Evolutionary conservation across 2,329 filamentous ascomycete genomes (phyloP).

Genomic region (Xylariaceae sp.): DNA sequence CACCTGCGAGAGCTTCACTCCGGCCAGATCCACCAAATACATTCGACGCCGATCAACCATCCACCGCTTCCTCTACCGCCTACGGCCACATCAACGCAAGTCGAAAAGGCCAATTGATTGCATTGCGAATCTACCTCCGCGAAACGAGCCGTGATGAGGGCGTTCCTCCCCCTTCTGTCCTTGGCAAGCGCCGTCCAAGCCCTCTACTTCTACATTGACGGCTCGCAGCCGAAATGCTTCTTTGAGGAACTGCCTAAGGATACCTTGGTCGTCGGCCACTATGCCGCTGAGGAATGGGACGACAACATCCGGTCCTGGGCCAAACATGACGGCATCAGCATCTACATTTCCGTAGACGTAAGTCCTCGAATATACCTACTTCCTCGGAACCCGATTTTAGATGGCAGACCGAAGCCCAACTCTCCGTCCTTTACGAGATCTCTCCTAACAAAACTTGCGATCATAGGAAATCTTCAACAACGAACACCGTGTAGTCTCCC

Average conservation of each 20-base stretch:
- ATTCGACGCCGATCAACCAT: too few species aligned
- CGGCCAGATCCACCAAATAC: too few species aligned
- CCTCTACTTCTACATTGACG: slow-evolving; percentile 94
- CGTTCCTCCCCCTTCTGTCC: slow-evolving; percentile 61
- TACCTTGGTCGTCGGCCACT: slow-evolving; percentile 92
- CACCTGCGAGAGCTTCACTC: slow-evolving; percentile 11
- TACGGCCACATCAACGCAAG: slow-evolving; percentile 2
- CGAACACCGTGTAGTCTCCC: slow-evolving; percentile 90
- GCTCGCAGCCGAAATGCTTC: slow-evolving; percentile 85
- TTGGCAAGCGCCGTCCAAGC: slow-evolving; percentile 67
- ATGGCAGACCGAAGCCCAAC: too few species aligned
- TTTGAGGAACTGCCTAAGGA: slow-evolving; percentile 97
- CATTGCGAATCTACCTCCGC: too few species aligned
- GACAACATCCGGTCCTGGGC: slow-evolving; percentile 63
- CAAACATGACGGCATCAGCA: slow-evolving; percentile 69
- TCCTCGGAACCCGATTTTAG: not conserved
- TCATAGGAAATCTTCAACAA: slow-evolving; percentile 86
- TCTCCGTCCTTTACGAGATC: too few species aligned
- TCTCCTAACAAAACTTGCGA: slow-evolving; percentile 3
- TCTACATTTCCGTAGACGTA: slow-evolving; percentile 88
- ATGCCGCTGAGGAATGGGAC: slow-evolving; percentile 80
- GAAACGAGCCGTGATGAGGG: slow-evolving; percentile 43
- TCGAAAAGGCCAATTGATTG: slow-evolving; percentile 1
- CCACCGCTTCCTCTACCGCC: not conserved
- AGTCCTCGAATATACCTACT: slow-evolving; percentile 20